These are phyloP conservation scores for Cladophialophora chaetospira DNA, from an alignment of 2,329 filamentous ascomycete species.

Conservation along the genomic window DNA sequence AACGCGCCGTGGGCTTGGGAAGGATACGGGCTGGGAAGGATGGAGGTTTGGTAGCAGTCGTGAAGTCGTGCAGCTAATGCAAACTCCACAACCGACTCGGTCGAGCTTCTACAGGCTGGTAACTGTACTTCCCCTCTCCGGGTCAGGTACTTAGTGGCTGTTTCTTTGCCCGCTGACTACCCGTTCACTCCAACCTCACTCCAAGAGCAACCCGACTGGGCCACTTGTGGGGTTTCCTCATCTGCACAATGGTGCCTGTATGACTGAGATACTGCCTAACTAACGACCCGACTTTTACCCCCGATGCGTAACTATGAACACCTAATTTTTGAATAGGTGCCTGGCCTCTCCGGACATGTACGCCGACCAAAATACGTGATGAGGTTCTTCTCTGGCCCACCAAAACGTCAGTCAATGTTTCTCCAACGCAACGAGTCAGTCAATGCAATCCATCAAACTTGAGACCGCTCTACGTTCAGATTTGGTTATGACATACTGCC, in stretches of 20 bases:
- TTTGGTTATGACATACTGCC: no score
- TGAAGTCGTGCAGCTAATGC: background rate
- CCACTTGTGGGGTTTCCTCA: background rate
- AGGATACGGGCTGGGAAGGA: constrained; percentile 2
- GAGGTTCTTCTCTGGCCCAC: no score
- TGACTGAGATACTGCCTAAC: background rate
- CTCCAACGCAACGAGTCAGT: no score
- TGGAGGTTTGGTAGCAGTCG: background rate
- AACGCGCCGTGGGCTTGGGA: constrained; percentile 1
- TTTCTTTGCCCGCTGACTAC: constrained; percentile 3
- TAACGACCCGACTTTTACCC: background rate
- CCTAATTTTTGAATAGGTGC: no score
- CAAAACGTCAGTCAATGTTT: no score
- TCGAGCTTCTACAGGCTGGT: background rate
- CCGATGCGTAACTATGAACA: no score
- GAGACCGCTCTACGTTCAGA: no score
- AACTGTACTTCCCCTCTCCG: constrained; percentile 6
- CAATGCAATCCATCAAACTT: no score
- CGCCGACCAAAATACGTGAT: no score
- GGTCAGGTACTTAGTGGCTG: background rate
- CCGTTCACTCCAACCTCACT: no score
- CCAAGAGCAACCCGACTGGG: background rate
- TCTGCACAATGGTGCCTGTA: no score
- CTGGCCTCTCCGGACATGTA: no score
- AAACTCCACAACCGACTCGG: constrained; percentile 15